These are phyloP conservation scores for Bruguiera hainesii DNA, from an alignment of 441 rosid species.

Conservation along the genomic window DNA sequence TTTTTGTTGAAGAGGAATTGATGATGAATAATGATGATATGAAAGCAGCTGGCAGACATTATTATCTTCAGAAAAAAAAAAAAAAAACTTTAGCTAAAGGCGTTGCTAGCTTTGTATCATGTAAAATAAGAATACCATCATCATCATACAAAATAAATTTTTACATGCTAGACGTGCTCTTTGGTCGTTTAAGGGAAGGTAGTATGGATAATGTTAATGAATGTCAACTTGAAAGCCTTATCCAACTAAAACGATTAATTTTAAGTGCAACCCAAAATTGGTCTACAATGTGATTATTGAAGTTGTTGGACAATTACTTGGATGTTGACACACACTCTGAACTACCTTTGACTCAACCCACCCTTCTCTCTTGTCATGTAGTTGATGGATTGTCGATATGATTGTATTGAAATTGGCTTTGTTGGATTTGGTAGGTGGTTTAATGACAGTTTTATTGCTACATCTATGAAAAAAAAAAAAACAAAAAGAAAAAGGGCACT, in stretches of 20 bases:
- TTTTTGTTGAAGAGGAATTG: too few relatives aligned
- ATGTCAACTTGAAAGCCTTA: background rate
- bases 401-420: background rate
- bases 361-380: background rate
- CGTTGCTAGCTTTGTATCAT: too few relatives aligned
- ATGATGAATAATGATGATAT: too few relatives aligned
- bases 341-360: background rate
- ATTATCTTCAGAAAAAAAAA: too few relatives aligned
- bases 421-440: slow-evolving; percentile 1
- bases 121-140: too few relatives aligned
- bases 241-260: background rate
- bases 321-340: background rate
- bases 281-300: background rate
- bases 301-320: background rate
- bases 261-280: background rate
- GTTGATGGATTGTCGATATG: background rate
- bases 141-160: too few relatives aligned
- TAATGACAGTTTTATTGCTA: background rate
- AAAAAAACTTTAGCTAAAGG: too few relatives aligned
- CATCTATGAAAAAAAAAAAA: too few relatives aligned
- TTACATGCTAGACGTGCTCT: too few relatives aligned
- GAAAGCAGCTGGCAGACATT: too few relatives aligned
- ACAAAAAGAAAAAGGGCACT: background rate
- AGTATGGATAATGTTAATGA: background rate
- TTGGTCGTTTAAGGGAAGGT: too few relatives aligned